Evolutionary conservation across 345 rosid genomes (phyloP).

Genomic region (Eucalyptus cloeziana): DNA sequence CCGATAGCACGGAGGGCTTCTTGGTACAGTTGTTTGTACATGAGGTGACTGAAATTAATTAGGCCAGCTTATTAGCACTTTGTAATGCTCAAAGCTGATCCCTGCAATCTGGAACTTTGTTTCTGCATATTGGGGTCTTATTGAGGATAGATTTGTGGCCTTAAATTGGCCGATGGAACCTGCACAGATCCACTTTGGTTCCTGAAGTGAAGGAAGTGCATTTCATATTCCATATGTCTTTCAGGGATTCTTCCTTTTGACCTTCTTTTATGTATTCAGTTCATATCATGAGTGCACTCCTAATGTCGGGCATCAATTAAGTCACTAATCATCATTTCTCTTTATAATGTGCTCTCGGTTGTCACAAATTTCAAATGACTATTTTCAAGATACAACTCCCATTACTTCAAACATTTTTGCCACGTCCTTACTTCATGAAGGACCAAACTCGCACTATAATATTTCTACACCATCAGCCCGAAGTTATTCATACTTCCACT

Average conservation of each 20-base stretch:
- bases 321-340: neutral
- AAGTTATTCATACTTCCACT: neutral
- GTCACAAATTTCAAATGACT: neutral
- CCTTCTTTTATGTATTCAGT: constrained; percentile 14
- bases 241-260: constrained; percentile 15
- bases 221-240: constrained; percentile 36
- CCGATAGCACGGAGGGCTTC: constrained; percentile 69
- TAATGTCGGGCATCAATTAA: neutral
- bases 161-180: constrained; percentile 64
- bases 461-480: neutral
- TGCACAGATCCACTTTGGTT: constrained; percentile 83
- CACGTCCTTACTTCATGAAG: neutral
- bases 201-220: constrained; percentile 54
- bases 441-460: neutral
- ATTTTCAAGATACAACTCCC: neutral
- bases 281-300: neutral
- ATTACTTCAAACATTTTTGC: neutral
- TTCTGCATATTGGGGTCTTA: constrained; percentile 63
- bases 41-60: constrained; percentile 41
- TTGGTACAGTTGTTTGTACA: constrained; percentile 39
- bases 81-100: constrained; percentile 69
- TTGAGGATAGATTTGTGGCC: constrained; percentile 48
- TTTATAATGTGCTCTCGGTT: neutral
- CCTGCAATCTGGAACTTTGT: constrained; percentile 72
- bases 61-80: constrained; percentile 68